Percentiles rank a stretch among this genome's conserved stretches.
Conservation (phyloP, 805 yeast genomes). For the Candida qinlingensis region DNA sequence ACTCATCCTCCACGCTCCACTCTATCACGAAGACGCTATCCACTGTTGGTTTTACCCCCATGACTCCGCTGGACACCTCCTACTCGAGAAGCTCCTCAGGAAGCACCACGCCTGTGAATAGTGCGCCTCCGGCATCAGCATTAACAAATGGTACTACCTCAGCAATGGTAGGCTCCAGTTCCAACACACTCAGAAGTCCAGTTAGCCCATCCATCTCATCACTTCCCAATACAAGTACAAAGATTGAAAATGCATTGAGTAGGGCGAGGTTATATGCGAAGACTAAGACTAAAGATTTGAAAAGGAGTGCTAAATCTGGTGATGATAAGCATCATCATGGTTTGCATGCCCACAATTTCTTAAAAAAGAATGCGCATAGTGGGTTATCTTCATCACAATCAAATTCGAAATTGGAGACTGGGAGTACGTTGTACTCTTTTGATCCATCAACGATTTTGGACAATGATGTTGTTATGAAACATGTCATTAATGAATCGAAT, state of each 20-base stretch:
- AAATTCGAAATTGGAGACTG: constrained; percentile 30
- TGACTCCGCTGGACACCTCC: constrained; percentile 11
- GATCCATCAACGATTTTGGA: constrained; percentile 25
- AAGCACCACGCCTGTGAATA: neutral
- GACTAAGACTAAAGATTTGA: constrained; percentile 23
- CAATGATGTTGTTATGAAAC: constrained; percentile 25
- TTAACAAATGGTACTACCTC: neutral
- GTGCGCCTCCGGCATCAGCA: neutral
- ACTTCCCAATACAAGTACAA: constrained; percentile 1
- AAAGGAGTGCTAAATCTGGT: constrained; percentile 1
- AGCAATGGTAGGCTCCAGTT: neutral
- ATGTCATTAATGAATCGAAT: constrained; percentile 28
- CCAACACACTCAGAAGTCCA: constrained; percentile 2
- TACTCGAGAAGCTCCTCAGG: neutral
- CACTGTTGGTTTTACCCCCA: constrained; percentile 23
- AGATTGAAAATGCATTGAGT: constrained; percentile 18
- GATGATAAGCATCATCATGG: constrained; percentile 12
- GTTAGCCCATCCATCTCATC: constrained; percentile 11
- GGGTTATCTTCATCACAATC: constrained; percentile 33
- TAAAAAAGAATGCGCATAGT: constrained; percentile 18
- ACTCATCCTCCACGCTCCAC: constrained; percentile 22
- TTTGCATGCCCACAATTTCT: constrained; percentile 17
- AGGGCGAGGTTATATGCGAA: constrained; percentile 25
- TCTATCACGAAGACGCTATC: constrained; percentile 22
- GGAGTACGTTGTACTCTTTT: constrained; percentile 33